Percentiles rank a stretch among this genome's conserved stretches.
Evolutionary conservation across 2,329 filamentous ascomycete genomes (phyloP).

Genomic region (Aspergillus thermomutatus): DNA sequence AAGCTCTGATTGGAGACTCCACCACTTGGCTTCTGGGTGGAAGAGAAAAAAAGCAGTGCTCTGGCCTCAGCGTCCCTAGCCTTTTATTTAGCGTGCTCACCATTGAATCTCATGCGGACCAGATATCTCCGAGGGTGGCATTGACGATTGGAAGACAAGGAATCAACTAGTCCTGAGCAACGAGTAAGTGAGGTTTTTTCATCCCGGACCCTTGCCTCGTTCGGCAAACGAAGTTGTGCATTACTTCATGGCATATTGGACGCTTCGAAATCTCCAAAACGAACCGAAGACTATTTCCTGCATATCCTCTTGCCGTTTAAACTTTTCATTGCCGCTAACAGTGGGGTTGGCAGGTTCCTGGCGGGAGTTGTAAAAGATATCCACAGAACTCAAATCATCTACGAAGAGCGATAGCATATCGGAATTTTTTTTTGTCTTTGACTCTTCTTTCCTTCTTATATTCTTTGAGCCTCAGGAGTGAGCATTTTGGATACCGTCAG

Average conservation of each 20-base stretch:
- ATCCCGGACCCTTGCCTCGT: constrained; percentile 1
- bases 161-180: neutral
- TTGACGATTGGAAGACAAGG: neutral
- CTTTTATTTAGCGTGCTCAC: constrained; percentile 2
- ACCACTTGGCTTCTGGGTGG: constrained; percentile 7
- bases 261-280: neutral
- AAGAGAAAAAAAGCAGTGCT: constrained; percentile 1
- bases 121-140: constrained; percentile 14
- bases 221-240: neutral
- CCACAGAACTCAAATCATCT: constrained; percentile 9
- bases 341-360: constrained; percentile 14
- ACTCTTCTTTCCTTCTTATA: neutral
- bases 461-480: neutral
- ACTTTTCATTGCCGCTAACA: constrained; percentile 1
- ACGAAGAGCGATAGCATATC: neutral
- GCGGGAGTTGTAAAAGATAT: constrained; percentile 3
- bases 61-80: constrained; percentile 1
- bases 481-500: neutral
- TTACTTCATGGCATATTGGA: neutral
- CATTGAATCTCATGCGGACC: constrained; percentile 13
- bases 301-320: constrained; percentile 4
- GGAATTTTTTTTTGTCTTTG: neutral
- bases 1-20: constrained; percentile 11
- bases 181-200: constrained; percentile 1
- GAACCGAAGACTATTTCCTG: constrained; percentile 4